Percentiles rank a stretch among this genome's conserved stretches.
Conservation (phyloP, 352 stramenopile genomes). For the Pythium sukuiense region DNA sequence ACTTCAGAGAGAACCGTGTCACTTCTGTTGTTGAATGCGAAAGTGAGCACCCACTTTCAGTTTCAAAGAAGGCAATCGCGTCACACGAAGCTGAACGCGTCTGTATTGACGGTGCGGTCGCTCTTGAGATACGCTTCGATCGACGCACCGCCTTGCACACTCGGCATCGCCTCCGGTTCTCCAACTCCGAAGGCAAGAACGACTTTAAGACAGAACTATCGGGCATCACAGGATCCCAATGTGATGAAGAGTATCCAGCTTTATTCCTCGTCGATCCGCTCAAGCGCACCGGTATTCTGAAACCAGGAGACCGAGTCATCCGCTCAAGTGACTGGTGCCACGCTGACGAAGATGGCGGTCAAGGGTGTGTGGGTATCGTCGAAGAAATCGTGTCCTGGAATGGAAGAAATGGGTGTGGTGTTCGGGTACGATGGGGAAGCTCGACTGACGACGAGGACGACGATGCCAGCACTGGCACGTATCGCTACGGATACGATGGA, state of each 20-base stretch:
- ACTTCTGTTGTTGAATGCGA: constrained; percentile 45
- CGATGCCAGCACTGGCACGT: constrained; percentile 30
- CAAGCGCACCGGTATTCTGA: constrained; percentile 33
- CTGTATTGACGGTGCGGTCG: constrained; percentile 46
- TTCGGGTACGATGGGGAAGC: constrained; percentile 53
- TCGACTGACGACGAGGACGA: not conserved
- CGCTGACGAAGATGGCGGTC: constrained; percentile 66
- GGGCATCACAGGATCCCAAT: constrained; percentile 14
- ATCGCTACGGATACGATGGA: constrained; percentile 63
- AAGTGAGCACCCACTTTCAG: constrained; percentile 44
- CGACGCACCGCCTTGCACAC: constrained; percentile 45
- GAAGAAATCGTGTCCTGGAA: constrained; percentile 58
- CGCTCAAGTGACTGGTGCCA: constrained; percentile 73
- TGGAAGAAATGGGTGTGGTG: constrained; percentile 43
- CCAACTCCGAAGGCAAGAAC: not conserved
- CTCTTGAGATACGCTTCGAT: constrained; percentile 75
- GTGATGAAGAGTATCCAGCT: constrained; percentile 26
- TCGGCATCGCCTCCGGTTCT: constrained; percentile 17
- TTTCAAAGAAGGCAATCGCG: not conserved
- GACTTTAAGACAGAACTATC: constrained; percentile 5
- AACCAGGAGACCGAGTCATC: constrained; percentile 52
- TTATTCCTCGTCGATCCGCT: constrained; percentile 43
- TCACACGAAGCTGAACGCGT: constrained; percentile 26
- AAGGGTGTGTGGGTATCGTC: constrained; percentile 55
- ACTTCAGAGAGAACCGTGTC: constrained; percentile 45